Evolutionary conservation across 768 basidiomycete species (phyloP).

Genomic region (Kwoniella dendrophila): DNA sequence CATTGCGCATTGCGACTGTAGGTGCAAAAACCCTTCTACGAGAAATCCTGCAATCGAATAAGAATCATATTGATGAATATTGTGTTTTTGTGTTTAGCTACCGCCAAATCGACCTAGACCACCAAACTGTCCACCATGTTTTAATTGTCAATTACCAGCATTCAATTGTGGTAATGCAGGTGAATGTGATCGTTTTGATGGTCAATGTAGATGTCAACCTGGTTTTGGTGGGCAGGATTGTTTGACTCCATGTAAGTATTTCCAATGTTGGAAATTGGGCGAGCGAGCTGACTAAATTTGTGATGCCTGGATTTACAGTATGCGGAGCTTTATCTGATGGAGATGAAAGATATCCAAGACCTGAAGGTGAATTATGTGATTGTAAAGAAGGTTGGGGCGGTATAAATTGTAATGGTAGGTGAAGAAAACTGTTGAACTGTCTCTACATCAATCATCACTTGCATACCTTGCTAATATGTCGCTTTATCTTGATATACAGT

Average conservation of each 20-base stretch:
- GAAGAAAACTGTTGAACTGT: not conserved
- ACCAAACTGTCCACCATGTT: slow-evolving; percentile 64
- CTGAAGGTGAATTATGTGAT: slow-evolving; percentile 73
- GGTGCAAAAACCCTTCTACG: too few relatives aligned
- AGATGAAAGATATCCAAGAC: slow-evolving; percentile 75
- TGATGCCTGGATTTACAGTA: slow-evolving; percentile 60
- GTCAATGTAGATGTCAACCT: slow-evolving; percentile 92
- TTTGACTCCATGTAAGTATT: slow-evolving; percentile 76
- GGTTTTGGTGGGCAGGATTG: slow-evolving; percentile 99
- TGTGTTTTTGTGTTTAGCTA: not conserved
- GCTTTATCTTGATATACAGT: slow-evolving; percentile 61
- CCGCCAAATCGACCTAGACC: slow-evolving; percentile 18
- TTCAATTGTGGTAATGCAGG: slow-evolving; percentile 93
- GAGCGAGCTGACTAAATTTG: not conserved
- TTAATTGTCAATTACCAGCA: slow-evolving; percentile 90
- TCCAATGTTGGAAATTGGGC: too few relatives aligned
- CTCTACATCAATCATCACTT: not conserved
- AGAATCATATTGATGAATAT: not conserved
- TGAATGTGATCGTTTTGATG: slow-evolving; percentile 84
- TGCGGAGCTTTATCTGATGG: slow-evolving; percentile 94
- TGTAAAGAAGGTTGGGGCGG: slow-evolving; percentile 96
- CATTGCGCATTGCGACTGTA: too few relatives aligned
- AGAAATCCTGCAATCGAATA: not conserved
- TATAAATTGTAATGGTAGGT: slow-evolving; percentile 92
- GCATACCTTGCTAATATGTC: not conserved